A percentile compares a stretch with the other conserved stretches of the same genome.
Evolutionary conservation across 495 filamentous ascomycete species (phyloP).

Genomic region (Xylaria telfairii): DNA sequence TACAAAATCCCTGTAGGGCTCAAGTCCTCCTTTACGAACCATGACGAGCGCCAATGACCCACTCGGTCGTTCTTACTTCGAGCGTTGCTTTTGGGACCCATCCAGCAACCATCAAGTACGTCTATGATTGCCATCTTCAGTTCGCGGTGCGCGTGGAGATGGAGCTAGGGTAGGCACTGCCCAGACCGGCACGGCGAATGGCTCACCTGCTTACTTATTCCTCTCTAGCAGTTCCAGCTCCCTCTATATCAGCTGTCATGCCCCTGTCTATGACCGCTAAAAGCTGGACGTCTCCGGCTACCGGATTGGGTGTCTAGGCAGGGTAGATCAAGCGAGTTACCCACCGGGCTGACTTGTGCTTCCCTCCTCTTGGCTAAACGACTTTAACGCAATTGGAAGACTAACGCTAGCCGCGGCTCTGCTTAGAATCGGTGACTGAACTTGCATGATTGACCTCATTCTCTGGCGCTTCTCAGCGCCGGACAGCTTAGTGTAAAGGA

Average conservation of each 20-base stretch:
- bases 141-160: neutral
- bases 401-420: constrained; percentile 20
- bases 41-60: neutral
- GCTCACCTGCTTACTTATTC: constrained; percentile 19
- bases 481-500: neutral
- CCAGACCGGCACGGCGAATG: constrained; percentile 3
- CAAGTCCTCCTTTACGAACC: neutral
- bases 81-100: constrained; percentile 17
- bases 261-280: constrained; percentile 17
- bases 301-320: constrained; percentile 1
- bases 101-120: neutral
- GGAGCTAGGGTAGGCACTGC: constrained; percentile 13
- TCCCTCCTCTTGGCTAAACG: constrained; percentile 1
- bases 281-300: constrained; percentile 4
- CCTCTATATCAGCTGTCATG: constrained; percentile 5
- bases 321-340: neutral
- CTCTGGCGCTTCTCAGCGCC: neutral
- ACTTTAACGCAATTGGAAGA: neutral
- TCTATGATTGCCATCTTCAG: constrained; percentile 8
- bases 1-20: constrained; percentile 7
- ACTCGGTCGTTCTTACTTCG: neutral
- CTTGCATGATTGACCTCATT: neutral
- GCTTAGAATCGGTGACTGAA: neutral
- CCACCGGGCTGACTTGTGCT: constrained; percentile 21
- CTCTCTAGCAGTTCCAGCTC: neutral